These are phyloP conservation scores for Trichoderma lentiforme DNA, from an alignment of 2,329 filamentous ascomycete species.

Conservation along the genomic window DNA sequence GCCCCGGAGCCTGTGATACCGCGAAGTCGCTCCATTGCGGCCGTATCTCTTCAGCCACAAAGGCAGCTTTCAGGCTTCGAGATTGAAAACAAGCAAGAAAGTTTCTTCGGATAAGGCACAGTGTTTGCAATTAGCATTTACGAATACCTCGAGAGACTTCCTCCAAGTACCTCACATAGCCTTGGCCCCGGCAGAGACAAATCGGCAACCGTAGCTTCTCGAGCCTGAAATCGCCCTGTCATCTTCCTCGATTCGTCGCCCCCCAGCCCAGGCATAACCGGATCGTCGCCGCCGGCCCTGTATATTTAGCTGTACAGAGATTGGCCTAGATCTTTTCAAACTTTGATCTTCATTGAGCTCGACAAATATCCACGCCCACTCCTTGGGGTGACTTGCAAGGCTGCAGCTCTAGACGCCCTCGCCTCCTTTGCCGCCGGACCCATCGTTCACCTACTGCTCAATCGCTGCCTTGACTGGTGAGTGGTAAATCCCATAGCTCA, in stretches of 20 bases:
- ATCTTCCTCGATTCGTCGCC: background rate
- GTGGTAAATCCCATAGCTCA: background rate
- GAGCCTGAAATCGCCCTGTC: background rate
- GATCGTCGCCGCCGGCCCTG: background rate
- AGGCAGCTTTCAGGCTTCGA: background rate
- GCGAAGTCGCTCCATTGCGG: background rate
- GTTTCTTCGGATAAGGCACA: background rate
- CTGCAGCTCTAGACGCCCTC: slow-evolving; percentile 3
- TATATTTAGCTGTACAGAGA: slow-evolving; percentile 4
- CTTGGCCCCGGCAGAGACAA: background rate
- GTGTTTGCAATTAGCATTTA: background rate
- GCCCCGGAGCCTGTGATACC: slow-evolving; percentile 10
- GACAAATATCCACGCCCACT: background rate
- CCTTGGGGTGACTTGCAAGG: slow-evolving; percentile 2
- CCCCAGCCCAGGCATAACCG: background rate
- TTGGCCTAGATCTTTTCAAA: background rate
- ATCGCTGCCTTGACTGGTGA: slow-evolving; percentile 2
- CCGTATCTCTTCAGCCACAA: background rate
- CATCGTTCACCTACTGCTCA: background rate
- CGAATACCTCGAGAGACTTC: background rate
- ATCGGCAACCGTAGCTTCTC: slow-evolving; percentile 6
- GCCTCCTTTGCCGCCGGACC: slow-evolving; percentile 8
- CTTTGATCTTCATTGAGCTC: background rate
- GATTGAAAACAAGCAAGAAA: background rate
- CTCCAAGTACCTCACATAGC: background rate